phyloP scores from a whole-genome alignment of 345 rosid species.

The Dovyalis caffra region DNA sequence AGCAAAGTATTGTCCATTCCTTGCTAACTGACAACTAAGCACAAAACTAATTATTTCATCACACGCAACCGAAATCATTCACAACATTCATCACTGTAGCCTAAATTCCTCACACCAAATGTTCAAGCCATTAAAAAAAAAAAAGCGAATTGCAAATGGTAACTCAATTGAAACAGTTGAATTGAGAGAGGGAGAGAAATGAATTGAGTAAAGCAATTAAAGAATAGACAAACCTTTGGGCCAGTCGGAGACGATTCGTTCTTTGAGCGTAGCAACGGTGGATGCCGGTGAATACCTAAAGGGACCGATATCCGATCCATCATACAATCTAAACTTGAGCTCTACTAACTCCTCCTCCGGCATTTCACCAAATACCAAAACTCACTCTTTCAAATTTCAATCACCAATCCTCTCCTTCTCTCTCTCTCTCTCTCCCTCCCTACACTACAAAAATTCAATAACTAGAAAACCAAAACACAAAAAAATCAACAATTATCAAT shows the following conservation, averaged over 20 bases:
- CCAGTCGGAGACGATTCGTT: constrained; percentile 80
- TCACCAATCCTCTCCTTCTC: neutral
- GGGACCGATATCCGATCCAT: constrained; percentile 94
- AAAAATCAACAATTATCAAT: neutral
- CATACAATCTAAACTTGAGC: constrained; percentile 83
- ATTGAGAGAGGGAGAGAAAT: neutral
- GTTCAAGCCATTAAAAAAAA: neutral
- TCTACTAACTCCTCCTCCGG: constrained; percentile 77
- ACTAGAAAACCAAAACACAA: neutral
- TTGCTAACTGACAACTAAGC: neutral
- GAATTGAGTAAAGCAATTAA: neutral
- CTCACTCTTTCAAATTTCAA: neutral
- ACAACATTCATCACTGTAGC: neutral
- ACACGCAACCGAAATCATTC: no score
- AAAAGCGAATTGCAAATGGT: no score
- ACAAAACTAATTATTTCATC: no score
- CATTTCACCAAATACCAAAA: constrained; percentile 40
- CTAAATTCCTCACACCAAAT: neutral
- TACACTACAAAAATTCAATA: neutral
- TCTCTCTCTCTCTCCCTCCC: neutral
- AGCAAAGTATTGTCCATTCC: neutral
- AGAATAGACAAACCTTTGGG: constrained; percentile 59
- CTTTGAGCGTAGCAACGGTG: constrained; percentile 75
- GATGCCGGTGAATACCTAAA: constrained; percentile 73
- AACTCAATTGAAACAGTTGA: no score